Evolutionary conservation across 371 early-diverging fungal species (phyloP).

Genomic region (Mortierella sp.): DNA sequence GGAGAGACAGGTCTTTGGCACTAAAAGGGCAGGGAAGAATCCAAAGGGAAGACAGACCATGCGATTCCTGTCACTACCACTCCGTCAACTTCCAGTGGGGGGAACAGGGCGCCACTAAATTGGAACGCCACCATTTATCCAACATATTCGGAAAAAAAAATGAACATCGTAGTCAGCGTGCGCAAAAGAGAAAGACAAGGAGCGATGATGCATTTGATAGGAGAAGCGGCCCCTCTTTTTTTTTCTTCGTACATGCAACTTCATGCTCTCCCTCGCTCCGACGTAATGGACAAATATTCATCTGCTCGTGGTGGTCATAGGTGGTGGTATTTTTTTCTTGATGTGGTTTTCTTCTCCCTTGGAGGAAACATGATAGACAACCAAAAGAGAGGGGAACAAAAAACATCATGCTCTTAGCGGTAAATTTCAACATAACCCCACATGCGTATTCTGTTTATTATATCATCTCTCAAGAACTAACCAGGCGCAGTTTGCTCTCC

Average conservation of each 20-base stretch:
- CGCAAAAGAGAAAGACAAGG: not conserved
- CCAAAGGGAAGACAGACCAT: not conserved
- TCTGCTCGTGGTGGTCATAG: conserved; percentile 7
- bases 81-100: not conserved
- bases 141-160: not conserved
- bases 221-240: not conserved
- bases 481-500: conserved; percentile 2
- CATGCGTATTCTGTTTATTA: not conserved
- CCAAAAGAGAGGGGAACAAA: not conserved
- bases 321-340: conserved; percentile 2
- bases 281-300: conserved; percentile 7
- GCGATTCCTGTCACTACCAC: not conserved
- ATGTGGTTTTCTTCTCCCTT: conserved; percentile 11
- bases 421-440: not conserved
- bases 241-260: conserved; percentile 2
- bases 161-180: not conserved
- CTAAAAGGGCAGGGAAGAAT: not conserved
- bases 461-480: not conserved
- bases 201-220: not conserved
- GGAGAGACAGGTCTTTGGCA: not conserved
- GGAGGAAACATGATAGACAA: not conserved
- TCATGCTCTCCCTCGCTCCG: not conserved
- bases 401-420: conserved; percentile 7
- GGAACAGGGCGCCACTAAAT: conserved; percentile 8
- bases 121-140: not conserved